Conservation (phyloP, 2,329 filamentous ascomycete genomes). For the Microdochium trichocladiopsis region DNA sequence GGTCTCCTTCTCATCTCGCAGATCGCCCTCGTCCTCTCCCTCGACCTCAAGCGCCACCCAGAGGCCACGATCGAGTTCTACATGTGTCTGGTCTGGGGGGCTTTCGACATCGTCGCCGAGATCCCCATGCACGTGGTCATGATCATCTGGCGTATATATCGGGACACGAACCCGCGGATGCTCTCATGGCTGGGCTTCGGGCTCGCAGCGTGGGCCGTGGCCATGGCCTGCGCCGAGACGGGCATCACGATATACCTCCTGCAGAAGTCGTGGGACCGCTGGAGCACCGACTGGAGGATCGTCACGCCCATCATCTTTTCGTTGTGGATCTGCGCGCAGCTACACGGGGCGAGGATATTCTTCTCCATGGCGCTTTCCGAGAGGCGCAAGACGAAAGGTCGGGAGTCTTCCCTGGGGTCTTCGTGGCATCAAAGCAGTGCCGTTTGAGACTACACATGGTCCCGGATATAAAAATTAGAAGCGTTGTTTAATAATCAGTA, state of each 20-base stretch:
- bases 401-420: not conserved
- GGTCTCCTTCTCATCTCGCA: not conserved
- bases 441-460: too few species aligned
- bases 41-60: not conserved
- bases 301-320: not conserved
- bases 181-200: not conserved
- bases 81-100: slow-evolving; percentile 1
- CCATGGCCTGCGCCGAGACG: not conserved
- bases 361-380: not conserved
- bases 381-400: not conserved
- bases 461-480: too few species aligned
- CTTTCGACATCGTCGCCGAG: slow-evolving; percentile 1
- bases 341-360: not conserved
- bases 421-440: too few species aligned
- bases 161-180: not conserved
- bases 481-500: too few species aligned
- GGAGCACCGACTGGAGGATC: not conserved
- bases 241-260: not conserved
- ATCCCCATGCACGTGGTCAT: slow-evolving; percentile 1
- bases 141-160: not conserved
- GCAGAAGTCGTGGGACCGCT: not conserved
- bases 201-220: not conserved
- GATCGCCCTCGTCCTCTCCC: not conserved
- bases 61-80: slow-evolving; percentile 2
- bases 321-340: not conserved